Conservation (phyloP, 2,329 filamentous ascomycete genomes). For the Fusarium keratoplasticum region DNA sequence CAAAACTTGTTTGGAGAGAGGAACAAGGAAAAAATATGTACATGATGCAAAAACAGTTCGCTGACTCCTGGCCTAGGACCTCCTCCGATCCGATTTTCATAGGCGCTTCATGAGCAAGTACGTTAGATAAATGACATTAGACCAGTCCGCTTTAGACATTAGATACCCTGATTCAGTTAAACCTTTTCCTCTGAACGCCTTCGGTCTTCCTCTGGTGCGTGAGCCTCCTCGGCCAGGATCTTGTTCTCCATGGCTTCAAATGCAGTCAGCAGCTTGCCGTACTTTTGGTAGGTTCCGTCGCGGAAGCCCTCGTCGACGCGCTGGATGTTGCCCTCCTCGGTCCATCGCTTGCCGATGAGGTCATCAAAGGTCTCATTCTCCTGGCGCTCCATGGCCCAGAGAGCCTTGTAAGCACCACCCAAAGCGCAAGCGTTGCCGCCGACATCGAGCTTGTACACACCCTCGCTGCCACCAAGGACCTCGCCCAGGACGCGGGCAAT, state of each 20-base stretch:
- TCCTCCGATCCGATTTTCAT: constrained; percentile 95
- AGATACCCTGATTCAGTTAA: constrained; percentile 43
- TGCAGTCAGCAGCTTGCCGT: constrained; percentile 79
- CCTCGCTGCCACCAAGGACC: constrained; percentile 88
- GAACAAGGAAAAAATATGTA: background rate
- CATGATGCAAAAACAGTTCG: constrained; percentile 24
- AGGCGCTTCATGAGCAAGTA: constrained; percentile 91
- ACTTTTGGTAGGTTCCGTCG: constrained; percentile 78
- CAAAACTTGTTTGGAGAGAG: background rate
- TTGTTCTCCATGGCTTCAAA: constrained; percentile 81
- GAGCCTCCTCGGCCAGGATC: constrained; percentile 62
- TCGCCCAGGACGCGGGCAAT: constrained; percentile 88
- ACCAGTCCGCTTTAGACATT: constrained; percentile 38
- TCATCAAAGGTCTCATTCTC: constrained; percentile 85
- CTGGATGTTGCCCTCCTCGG: constrained; percentile 83
- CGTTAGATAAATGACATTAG: constrained; percentile 58
- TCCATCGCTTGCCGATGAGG: constrained; percentile 85
- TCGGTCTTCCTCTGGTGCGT: constrained; percentile 8
- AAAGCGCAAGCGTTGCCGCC: constrained; percentile 95
- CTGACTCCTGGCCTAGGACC: constrained; percentile 66
- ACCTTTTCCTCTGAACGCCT: constrained; percentile 15
- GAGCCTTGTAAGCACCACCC: constrained; percentile 94
- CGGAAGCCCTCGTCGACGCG: constrained; percentile 86
- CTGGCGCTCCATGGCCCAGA: constrained; percentile 85
- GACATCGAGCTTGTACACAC: constrained; percentile 93